Percentiles rank a stretch among this genome's conserved stretches.
These are phyloP conservation scores for Quercus agrifolia DNA, from an alignment of 306 rosid species.

Conservation along the genomic window DNA sequence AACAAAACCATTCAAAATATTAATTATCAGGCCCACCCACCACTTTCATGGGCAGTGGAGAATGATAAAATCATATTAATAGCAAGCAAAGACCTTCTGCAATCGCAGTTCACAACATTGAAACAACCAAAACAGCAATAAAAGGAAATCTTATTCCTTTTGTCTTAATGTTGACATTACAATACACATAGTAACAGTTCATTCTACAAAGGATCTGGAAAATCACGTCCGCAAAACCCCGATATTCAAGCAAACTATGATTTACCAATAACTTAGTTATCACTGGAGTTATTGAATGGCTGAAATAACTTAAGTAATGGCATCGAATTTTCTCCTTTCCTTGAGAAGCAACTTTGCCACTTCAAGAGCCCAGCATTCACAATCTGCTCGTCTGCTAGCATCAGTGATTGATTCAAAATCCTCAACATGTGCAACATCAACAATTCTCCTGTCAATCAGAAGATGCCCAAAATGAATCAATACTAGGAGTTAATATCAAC, in stretches of 20 bases:
- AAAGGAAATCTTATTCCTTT: no score
- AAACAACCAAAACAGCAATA: no score
- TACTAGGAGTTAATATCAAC: background rate
- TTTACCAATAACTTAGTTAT: background rate
- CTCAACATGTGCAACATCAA: slow-evolving; percentile 86
- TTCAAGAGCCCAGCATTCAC: slow-evolving; percentile 70
- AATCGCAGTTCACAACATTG: no score
- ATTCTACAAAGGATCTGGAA: background rate
- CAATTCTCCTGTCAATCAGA: slow-evolving; percentile 65
- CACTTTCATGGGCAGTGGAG: no score
- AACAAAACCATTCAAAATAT: no score
- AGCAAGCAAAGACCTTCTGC: no score
- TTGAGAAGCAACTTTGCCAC: slow-evolving; percentile 70
- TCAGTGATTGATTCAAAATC: slow-evolving; percentile 78
- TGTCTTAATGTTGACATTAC: background rate
- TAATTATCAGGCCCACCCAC: no score
- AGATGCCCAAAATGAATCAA: slow-evolving; percentile 3
- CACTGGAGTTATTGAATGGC: slow-evolving; percentile 41
- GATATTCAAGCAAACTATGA: background rate
- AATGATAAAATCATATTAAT: no score
- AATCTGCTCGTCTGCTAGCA: slow-evolving; percentile 57
- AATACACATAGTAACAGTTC: background rate
- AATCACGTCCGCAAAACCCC: background rate
- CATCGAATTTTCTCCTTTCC: slow-evolving; percentile 56
- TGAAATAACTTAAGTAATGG: slow-evolving; percentile 51